Evolutionary conservation across 768 basidiomycete genomes (phyloP), one percentile per base, ranked within the genome.

Genomic region (Leccinum olivaceopallidum): DNA sequence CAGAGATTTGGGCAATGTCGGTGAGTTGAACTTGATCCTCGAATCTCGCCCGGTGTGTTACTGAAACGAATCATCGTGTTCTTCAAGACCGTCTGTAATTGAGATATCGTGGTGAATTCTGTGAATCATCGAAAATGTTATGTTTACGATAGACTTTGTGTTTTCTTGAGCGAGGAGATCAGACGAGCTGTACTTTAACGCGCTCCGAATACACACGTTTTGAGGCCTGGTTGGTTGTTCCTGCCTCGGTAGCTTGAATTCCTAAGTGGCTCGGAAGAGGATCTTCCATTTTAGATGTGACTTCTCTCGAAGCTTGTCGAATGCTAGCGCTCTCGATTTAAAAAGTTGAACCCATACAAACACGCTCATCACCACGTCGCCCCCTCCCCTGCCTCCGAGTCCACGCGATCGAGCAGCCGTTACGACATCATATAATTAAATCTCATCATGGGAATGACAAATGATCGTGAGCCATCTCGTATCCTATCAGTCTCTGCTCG

Each of bases 1-100:
- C 78, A 67, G 75, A 48, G 96, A 99, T 78, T 84, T 99, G 61
- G 92, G 89, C 66, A 93, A 86, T 73, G 75, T 79, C 60, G 67
- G 84, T 84, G 62, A 69, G 81, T 79, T 16, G 53, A 53, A 6
- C 7, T 28, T 32, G 24, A 4, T 58, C 49, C 1, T 5, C n/a
- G 47, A 24, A 36, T 55, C 28, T 5, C 7, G 2, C 16, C 20
- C 16, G 6, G 6, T 47, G n/a, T 10, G 32, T 54, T n/a, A 16
- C 48, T 58, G 54, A 66, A 42, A 3, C 18, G 28, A 20, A 42
- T 47, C 14, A 5, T 44, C 34, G 6, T 34, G 6, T 34, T 44
- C 39, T 16, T 22, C 42, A 50, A 71, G 73, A 61, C 50, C 69
- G 71, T 52, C 49, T 73, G 63, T 73, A 53, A 69, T 61, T 20